Evolutionary conservation across 768 basidiomycete genomes (phyloP), one percentile per base, ranked within the genome.

Genomic region (Boletus coccyginus): DNA sequence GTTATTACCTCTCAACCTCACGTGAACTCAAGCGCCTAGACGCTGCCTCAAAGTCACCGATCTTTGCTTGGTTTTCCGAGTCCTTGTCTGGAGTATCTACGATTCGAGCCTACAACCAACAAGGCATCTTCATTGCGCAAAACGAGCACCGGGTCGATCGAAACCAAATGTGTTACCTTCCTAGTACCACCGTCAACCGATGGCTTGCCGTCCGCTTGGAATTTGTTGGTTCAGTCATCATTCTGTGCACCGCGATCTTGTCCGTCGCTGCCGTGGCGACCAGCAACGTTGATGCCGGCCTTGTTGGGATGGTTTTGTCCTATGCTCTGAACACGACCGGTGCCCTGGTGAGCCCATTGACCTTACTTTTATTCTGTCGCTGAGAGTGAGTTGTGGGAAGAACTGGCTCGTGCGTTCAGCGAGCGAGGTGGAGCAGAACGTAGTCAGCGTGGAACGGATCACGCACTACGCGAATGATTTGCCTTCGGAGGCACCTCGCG

Each of bases 1-100:
- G 91, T 42, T 96, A 96, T 70, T 94, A 94, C 68, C 81, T 94
- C 9, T 78, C 90, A 4, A 93, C 92, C 0, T 91, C 88, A 1
- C 85, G 92, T 27, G 92, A 94, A 68, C 79, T 94, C 27, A 93
- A 94, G 69, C 89, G 92, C 14, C 78, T 95, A 14, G 92, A 94
- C 61, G 89, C 93, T 1, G 87, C 92, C 27, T 92, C 92, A 7
- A 86, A 90, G 39, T 92, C 91, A 0, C 94, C 95, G 1, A 92
- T 98, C 56, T 95, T 96, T 70, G 88, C 87, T 0, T 90, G 87
- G 86, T 92, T 92, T 68, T 88, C 88, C 2, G 91, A 92, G 68
- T 87, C 83, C 3, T 73, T 86, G 38, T 79, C 82, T 4, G 93
- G 93, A 7, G 71, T 92, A 38, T 85, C 90, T 1, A 94, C 91